Conservation (phyloP, 2,329 filamentous ascomycete species). For the Hirsutella minnesotensis region DNA sequence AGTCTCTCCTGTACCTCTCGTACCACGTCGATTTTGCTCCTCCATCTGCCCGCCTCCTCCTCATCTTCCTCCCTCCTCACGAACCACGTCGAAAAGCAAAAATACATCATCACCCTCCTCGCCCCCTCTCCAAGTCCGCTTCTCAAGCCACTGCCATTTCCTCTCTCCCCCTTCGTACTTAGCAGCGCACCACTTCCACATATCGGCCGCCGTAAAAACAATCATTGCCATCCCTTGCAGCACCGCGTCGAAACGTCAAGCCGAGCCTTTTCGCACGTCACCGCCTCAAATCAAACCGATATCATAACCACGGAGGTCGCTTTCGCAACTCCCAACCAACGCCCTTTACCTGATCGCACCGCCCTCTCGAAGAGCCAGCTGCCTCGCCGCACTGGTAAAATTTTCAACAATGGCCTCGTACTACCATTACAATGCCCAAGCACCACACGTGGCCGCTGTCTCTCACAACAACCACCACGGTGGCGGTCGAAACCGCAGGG, state of each 20-base stretch:
- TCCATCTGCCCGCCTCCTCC: background rate
- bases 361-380: constrained; percentile 1
- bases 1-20: background rate
- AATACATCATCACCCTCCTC: background rate
- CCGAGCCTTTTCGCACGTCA: background rate
- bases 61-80: background rate
- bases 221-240: background rate
- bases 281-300: background rate
- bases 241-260: background rate
- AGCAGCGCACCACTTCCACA: background rate
- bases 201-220: background rate
- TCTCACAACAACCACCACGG: constrained; percentile 60
- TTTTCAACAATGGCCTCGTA: constrained; percentile 45
- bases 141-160: background rate
- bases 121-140: background rate
- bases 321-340: background rate
- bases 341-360: background rate
- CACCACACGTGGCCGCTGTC: constrained; percentile 44
- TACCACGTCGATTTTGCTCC: background rate
- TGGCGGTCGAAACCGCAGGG: constrained; percentile 73
- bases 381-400: constrained; percentile 2
- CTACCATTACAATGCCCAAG: constrained; percentile 49
- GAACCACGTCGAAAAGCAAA: background rate
- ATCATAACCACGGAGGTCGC: background rate
- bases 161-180: background rate